Percentiles rank a stretch among this genome's conserved stretches.
These are phyloP conservation scores for Ilyonectria robusta DNA, from an alignment of 2,329 filamentous ascomycete genomes.

Conservation along the genomic window DNA sequence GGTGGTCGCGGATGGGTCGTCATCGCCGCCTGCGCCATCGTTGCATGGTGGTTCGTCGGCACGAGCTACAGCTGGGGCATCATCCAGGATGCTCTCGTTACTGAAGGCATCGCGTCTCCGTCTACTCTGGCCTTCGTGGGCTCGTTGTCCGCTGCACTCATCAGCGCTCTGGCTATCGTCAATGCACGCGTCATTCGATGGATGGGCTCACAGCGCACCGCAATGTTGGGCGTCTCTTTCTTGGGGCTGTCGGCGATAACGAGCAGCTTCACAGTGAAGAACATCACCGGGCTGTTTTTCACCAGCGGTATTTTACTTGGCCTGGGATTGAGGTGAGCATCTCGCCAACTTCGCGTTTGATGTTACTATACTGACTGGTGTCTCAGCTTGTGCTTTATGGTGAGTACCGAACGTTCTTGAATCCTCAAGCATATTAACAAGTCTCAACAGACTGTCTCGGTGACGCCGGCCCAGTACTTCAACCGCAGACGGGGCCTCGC, in stretches of 20 bases:
- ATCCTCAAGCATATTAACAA: constrained; percentile 5
- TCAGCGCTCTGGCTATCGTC: constrained; percentile 66
- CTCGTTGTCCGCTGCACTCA: constrained; percentile 59
- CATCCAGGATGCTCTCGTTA: constrained; percentile 69
- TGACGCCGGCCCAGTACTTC: constrained; percentile 65
- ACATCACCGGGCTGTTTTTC: constrained; percentile 46
- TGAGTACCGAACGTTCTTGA: constrained; percentile 38
- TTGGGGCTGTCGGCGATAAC: constrained; percentile 63
- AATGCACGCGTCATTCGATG: constrained; percentile 64
- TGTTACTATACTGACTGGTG: background rate
- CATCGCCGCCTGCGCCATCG: constrained; percentile 41
- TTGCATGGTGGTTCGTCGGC: constrained; percentile 67
- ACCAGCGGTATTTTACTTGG: constrained; percentile 43
- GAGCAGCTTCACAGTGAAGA: constrained; percentile 45
- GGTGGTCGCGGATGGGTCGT: constrained; percentile 50
- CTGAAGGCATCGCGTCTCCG: constrained; percentile 59
- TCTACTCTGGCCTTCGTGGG: constrained; percentile 73
- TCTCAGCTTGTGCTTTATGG: constrained; percentile 28
- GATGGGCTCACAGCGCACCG: constrained; percentile 63
- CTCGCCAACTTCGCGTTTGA: no score
- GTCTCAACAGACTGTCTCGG: constrained; percentile 29
- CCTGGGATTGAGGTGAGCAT: constrained; percentile 48
- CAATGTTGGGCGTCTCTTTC: constrained; percentile 63
- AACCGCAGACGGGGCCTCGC: constrained; percentile 66
- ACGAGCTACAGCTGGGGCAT: constrained; percentile 73